Conservation (phyloP, 2,329 filamentous ascomycete genomes). For the Pseudonectria buxi region DNA sequence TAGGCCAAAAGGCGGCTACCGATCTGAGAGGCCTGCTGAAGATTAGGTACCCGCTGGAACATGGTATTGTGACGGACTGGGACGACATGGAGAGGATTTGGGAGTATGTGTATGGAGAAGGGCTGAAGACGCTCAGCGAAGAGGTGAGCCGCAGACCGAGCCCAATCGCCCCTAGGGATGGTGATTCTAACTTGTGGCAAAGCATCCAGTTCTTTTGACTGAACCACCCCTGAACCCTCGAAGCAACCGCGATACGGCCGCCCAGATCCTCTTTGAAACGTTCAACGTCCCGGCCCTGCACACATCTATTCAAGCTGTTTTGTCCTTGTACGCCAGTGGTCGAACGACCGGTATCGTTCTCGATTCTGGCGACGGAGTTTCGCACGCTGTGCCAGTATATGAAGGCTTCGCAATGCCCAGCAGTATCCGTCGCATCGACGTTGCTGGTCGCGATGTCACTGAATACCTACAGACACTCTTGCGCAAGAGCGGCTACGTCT, state of each 20-base stretch:
- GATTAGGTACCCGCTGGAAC: slow-evolving; percentile 91
- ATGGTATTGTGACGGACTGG: slow-evolving; percentile 98
- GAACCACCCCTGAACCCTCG: slow-evolving; percentile 94
- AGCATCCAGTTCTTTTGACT: slow-evolving; percentile 93
- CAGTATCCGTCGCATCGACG: slow-evolving; percentile 91
- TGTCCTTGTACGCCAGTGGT: slow-evolving; percentile 92
- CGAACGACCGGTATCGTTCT: slow-evolving; percentile 94
- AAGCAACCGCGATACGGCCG: slow-evolving; percentile 90
- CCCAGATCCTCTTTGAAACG: slow-evolving; percentile 96
- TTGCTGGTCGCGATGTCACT: slow-evolving; percentile 91
- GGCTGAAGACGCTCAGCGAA: slow-evolving; percentile 93
- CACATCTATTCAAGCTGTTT: slow-evolving; percentile 92
- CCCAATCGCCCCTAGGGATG: background rate
- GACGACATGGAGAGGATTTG: slow-evolving; percentile 99
- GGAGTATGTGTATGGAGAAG: slow-evolving; percentile 95
- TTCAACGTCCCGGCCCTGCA: slow-evolving; percentile 97
- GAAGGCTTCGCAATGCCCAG: slow-evolving; percentile 96
- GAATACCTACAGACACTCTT: slow-evolving; percentile 88
- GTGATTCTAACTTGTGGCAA: slow-evolving; percentile 11
- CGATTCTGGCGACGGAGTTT: slow-evolving; percentile 92
- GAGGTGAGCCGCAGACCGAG: slow-evolving; percentile 51
- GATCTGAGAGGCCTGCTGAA: slow-evolving; percentile 89
- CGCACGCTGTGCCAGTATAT: slow-evolving; percentile 94
- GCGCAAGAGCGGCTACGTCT: slow-evolving; percentile 86
- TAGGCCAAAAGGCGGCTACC: slow-evolving; percentile 80